phyloP scores from a whole-genome alignment of 306 rosid genomes.

The Vachellia collinsii region DNA sequence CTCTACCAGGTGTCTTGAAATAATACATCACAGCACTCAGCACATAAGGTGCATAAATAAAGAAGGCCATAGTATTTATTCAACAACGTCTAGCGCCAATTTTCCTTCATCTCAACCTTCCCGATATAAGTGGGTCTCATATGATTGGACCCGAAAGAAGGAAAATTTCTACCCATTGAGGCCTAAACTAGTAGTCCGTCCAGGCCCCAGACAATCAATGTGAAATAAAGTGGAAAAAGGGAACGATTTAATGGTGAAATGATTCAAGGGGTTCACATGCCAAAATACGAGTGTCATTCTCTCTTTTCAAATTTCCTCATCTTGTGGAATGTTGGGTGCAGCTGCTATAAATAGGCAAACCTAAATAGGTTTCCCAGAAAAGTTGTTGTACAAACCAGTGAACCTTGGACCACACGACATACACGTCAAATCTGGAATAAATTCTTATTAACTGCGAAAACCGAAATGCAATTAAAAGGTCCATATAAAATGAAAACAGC shows the following conservation, averaged over 20 bases:
- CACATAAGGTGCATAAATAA: background rate
- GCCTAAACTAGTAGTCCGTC: conserved; percentile 23
- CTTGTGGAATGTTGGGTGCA: background rate
- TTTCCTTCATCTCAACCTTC: conserved; percentile 29
- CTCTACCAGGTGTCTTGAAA: background rate
- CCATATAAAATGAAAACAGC: conserved; percentile 43
- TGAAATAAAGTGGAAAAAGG: background rate
- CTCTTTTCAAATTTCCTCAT: conserved; percentile 2
- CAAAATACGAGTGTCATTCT: conserved; percentile 1
- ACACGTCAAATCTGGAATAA: conserved; percentile 47
- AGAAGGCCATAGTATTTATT: conserved; percentile 1
- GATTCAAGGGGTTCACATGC: background rate
- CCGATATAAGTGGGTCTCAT: conserved; percentile 27
- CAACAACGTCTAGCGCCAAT: conserved; percentile 12
- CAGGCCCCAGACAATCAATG: background rate
- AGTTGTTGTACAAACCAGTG: conserved; percentile 26
- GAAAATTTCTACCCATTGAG: background rate
- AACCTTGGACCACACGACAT: conserved; percentile 38
- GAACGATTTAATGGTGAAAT: conserved; percentile 12
- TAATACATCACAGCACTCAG: background rate
- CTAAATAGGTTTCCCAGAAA: background rate
- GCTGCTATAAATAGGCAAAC: conserved; percentile 9
- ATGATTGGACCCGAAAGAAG: background rate
- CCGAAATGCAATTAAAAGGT: conserved; percentile 40
- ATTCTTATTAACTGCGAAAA: conserved; percentile 30